Evolutionary conservation across 2,329 filamentous ascomycete species (phyloP), one percentile per base, ranked within the genome.

Genomic region (Arthrinium puccinioides): DNA sequence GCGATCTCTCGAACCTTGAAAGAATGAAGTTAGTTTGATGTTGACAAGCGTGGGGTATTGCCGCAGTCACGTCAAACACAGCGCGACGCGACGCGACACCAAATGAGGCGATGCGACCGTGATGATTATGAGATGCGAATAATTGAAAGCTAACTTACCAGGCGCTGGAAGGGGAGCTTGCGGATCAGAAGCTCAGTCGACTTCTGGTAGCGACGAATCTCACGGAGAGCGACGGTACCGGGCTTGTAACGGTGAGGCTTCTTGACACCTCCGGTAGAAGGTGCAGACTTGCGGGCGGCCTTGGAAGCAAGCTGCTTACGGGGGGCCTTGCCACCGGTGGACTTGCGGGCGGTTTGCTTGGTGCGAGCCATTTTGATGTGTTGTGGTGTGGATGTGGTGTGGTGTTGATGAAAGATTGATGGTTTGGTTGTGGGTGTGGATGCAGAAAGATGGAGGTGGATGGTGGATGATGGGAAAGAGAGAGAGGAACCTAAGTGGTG

Each of bases 281-380:
- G 92, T 45, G 92, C 90, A 57, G 84, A 88, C 83, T 98, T 98
- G 75, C 92, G 89, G 60, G 92, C 90, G 53, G 90, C 92, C 86
- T 96, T 96, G 77, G 89, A 95, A 57, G 90, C 90, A 62, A 97
- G 88, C 81, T 96, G 89, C 87, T 98, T 98, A 70, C 80, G 78
- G 47, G 79, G 79, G 54, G 80, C 80, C 74, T 84, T 84, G 75
- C 80, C 80, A 79, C 80, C 80, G 57, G 80, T 84, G 66, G 80
- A 84, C 76, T 95, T 82, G 62, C 79, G 76, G 57, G 77, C 77
- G 56, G 74, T 79, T 62, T 79, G 75, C 74, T 79, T 79, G 48
- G 75, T 79, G 57, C 75, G 75, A 54, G 75, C 75, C 75, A 79
- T 79, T 69, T 57, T 63, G 55, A 57, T 43, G 55, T 59, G 54